phyloP scores from a whole-genome alignment of 352 stramenopile species.

The Aphanomyces cochlioides region DNA sequence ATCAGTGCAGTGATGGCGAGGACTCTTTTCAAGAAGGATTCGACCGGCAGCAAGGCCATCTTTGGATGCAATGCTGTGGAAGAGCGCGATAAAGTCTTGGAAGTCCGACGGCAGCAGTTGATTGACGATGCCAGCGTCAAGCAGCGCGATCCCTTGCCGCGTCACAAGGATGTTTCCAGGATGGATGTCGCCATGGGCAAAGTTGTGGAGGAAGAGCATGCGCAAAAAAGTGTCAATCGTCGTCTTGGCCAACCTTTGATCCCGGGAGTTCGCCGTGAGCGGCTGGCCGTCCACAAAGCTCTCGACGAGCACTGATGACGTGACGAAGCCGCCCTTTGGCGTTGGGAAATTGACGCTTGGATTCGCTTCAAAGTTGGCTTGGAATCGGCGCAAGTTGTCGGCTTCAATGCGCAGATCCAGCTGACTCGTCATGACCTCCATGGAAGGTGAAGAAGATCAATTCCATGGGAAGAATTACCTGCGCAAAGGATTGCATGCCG shows the following conservation, averaged over 20 bases:
- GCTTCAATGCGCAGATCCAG: slow-evolving; percentile 90
- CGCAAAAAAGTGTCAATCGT: slow-evolving; percentile 86
- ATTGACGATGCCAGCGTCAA: slow-evolving; percentile 84
- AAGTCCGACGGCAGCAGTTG: slow-evolving; percentile 70
- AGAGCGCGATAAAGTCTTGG: slow-evolving; percentile 82
- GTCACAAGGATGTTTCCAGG: slow-evolving; percentile 86
- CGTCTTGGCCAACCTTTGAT: slow-evolving; percentile 61
- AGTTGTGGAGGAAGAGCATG: slow-evolving; percentile 97
- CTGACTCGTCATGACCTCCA: slow-evolving; percentile 82
- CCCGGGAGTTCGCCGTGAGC: slow-evolving; percentile 42
- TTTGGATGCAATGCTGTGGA: slow-evolving; percentile 74
- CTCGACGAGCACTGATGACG: slow-evolving; percentile 88
- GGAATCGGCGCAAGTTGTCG: slow-evolving; percentile 81
- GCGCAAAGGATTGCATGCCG: slow-evolving; percentile 74
- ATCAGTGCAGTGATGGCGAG: slow-evolving; percentile 59
- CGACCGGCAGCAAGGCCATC: slow-evolving; percentile 75
- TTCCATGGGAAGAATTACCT: slow-evolving; percentile 5
- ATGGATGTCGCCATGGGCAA: slow-evolving; percentile 91
- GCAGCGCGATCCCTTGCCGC: slow-evolving; percentile 52
- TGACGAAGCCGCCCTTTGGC: slow-evolving; percentile 64
- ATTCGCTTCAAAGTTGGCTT: slow-evolving; percentile 58
- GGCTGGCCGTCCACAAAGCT: slow-evolving; percentile 80
- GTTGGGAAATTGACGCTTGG: slow-evolving; percentile 70
- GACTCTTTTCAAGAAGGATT: slow-evolving; percentile 55
- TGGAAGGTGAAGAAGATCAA: slow-evolving; percentile 16